These are phyloP conservation scores for Clitocybe nebularis DNA, from an alignment of 1,284 basidiomycete genomes.

Conservation along the genomic window DNA sequence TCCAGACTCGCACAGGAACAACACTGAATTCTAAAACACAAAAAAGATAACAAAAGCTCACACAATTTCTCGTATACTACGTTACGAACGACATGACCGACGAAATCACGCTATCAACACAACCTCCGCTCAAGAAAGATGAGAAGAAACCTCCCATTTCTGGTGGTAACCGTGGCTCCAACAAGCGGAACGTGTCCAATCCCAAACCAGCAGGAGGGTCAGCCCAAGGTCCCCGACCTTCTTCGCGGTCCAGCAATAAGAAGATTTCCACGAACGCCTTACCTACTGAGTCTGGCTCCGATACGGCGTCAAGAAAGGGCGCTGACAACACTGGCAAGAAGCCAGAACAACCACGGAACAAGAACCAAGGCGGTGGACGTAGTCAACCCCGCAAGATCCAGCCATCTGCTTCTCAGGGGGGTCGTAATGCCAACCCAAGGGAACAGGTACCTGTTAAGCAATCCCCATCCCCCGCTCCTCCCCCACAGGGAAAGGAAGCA, in stretches of 20 bases:
- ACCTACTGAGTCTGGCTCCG: conserved; percentile 61
- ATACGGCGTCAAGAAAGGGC: conserved; percentile 54
- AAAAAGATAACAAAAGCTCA: conserved; percentile 52
- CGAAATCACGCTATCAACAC: conserved; percentile 59
- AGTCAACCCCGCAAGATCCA: conserved; percentile 53
- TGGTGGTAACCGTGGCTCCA: conserved; percentile 47
- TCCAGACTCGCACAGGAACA: conserved; percentile 22
- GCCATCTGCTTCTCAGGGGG: conserved; percentile 51
- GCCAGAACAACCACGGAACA: conserved; percentile 56
- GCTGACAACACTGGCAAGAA: conserved; percentile 47
- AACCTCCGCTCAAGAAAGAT: conserved; percentile 58
- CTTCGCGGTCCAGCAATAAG: conserved; percentile 62
- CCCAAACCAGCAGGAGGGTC: conserved; percentile 45
- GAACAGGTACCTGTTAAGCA: conserved; percentile 44
- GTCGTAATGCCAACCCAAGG: conserved; percentile 38
- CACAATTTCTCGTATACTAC: conserved; percentile 41
- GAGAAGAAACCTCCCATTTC: conserved; percentile 56
- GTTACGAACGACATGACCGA: conserved; percentile 84
- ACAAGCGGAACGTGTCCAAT: conserved; percentile 54
- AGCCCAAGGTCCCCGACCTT: conserved; percentile 47
- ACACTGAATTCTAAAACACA: conserved; percentile 43
- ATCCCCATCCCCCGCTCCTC: conserved; percentile 41
- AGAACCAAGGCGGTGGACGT: conserved; percentile 46
- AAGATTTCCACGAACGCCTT: conserved; percentile 41
- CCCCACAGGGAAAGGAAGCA: conserved; percentile 46